Evolutionary conservation across 805 yeast genomes (phyloP), one percentile per base, ranked within the genome.

Genomic region (Cyberlindnera mrakii): DNA sequence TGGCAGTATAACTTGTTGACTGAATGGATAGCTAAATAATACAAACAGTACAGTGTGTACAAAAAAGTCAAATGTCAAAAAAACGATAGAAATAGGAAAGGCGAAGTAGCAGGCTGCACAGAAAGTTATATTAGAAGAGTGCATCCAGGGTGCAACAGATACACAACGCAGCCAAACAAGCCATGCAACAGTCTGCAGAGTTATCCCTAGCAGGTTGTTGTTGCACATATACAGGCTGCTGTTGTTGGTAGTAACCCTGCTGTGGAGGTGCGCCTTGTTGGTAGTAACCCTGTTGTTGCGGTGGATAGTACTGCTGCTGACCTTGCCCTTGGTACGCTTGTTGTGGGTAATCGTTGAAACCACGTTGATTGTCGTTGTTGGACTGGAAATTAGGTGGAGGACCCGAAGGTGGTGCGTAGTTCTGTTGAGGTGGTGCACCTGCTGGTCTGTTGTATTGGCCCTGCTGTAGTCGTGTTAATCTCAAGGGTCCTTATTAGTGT

Each of bases 131-230:
- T 57, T 61, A 75, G 49, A 75, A 71, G 15, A 76, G 41, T 43
- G 76, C 70, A 52, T 75, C 80, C 45, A 76, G 51, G 20, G 80
- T 71, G 57, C 77, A 75, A 55, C 82, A 76, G 46, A 75, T 48
- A 70, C 81, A 76, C 57, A 75, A 43, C 19, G 75, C 78, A 18
- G 75, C 79, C 36, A 76, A 55, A 64, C 80, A 75, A 11, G 74
- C 80, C 52, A 72, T 61, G 52, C 74, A 61, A 60, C 80, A 76
- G 46, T 64, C 73, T 10, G 59, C 57, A 15, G 63, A 59, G 42
- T 64, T 65, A 38, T 64, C 66, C 18, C 55, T 31, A 7, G 70
- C 72, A 40, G 60, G 72, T 50, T 72, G 72, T 50, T 72, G 79
- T 50, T 75, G 80, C 18, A 74, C 78, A 40, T 74, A 74, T 10